Evolutionary conservation across 495 filamentous ascomycete species (phyloP), one percentile per base, ranked within the genome.

Genomic region (Talaromyces adpressus): DNA sequence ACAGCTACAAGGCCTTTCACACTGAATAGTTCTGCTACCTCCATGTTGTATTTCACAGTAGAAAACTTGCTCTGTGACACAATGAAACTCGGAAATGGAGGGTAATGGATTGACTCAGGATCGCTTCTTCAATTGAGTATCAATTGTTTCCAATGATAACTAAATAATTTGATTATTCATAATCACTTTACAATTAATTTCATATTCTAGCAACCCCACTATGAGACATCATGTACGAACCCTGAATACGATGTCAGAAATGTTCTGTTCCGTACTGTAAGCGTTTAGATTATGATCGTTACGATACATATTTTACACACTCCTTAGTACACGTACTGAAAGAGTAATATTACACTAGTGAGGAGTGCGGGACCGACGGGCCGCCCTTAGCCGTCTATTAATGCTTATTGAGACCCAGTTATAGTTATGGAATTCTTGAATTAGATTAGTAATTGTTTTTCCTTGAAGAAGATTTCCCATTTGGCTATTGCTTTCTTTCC

Each of bases 1-100:
- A 89, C 82, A 34, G 82, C 84, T 0, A 89, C 81, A 32, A 87
- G 73, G 59, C 84, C 84, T 36, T 85, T 76, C 27, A 87, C 83
- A 51, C 75, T 71, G 75, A 86, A 85, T 8, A 89, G 77, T 20
- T 49, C 45, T 49, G 45, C 5, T 49, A 18, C 45, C 45, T 49
- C 18, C 45, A 49, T 49, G 16, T 49, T 20, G 45, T 18, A 20
- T 20, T 49, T 20, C 45, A 49, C 45, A 22, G n/a, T 20, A 49
- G 0, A 49, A 8, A 20, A 18, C n/a, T 49, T 41, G 12, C n/a
- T 49, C 45, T 8, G n/a, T 12, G 45, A 2, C 18, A 49, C 45
- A 49, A 8, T 22, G 45, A 20, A 49, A 22, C n/a, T 14, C n/a
- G 11, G 45, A 20, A 49, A 49, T 14, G 3, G 45, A 49, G 45